Base-by-base conservation (phyloP, 164 flowering plant genomes). In the Piper longum region DNA sequence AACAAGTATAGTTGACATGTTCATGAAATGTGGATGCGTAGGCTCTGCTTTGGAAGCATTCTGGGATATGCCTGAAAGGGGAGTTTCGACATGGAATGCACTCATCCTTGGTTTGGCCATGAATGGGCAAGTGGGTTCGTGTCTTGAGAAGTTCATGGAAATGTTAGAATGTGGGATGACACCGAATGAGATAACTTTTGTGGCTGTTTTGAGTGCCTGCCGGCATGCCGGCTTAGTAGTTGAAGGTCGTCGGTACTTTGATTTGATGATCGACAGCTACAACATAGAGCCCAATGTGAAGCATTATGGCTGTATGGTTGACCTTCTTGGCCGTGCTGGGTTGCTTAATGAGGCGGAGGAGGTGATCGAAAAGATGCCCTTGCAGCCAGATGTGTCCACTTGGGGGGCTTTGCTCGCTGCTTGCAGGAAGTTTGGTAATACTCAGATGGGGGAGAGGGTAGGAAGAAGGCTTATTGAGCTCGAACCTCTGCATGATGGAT, bases 251-350 rank as follows among this genome's bases (percentile, higher is more conserved):
- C 45, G 5, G n/a, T 69, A 74, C 61, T 80, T 80, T 56, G 56
- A 73, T 12, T 70, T 80, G 5, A 78, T 80, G 81, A 57, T 45
- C 17, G 56, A 64, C 8, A 58, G 39, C 43, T 60, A 74, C 67
- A 62, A 73, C 12, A 69, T 80, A 61, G 69, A 66, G 62, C 83
- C 81, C 12, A 76, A 72, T 62, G 68, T 78, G 17, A 76, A 76
- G 68, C 83, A 80, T 45, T 80, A 80, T 36, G 81, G 83, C 5
- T 80, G 83, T 74, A 76, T 80, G 77, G 83, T 80, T 57, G 83
- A 80, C 67, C 80, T 78, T 63, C 76, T 80, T 57, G 81, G 77
- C 5, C 79, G 81, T 14, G 75, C 73, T 39, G 83, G 81, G 59
- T 69, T 74, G 57, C 80, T 78, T n/a, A 66, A 67, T 63, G 81